Evolutionary conservation across 1,284 basidiomycete genomes (phyloP), one percentile per base, ranked within the genome.

Genomic region (Ganoderma sinense): DNA sequence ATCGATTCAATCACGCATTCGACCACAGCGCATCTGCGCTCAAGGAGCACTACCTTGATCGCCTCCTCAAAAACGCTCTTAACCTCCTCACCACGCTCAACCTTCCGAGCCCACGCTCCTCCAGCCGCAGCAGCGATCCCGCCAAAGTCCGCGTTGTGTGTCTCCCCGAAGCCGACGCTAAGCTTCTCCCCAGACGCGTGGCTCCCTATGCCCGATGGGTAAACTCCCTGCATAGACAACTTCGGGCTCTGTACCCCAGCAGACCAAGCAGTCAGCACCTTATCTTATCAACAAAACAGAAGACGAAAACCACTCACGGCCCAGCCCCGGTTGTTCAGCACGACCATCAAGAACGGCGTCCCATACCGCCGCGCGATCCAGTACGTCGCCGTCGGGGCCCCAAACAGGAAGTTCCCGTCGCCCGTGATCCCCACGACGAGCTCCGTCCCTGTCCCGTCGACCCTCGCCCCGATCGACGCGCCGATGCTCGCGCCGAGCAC

Each of bases 301-400:
- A 16, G 1, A 40, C 29, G 3, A 33, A 43, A 33, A 39, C 65
- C 56, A 77, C 82, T 74, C 68, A 88, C 88, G 75, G 83, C 88
- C 90, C 90, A 92, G 0, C 90, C 89, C 2, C 90, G 90, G 68
- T 93, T 93, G 76, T 92, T 92, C 36, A 93, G 78, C 0, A 93
- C 82, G 70, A 93, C 82, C 0, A 91, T 92, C 31, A 93, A 78
- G 80, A 91, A 92, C 0, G 91, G 91, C 90, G 53, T 23, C 33
- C 55, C 11, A 75, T 93, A 92, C 64, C 84, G 84, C 69, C 86
- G 84, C 0, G 91, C 89, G 78, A 93, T 91, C 91, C 91, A 92
- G 76, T 85, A 92, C 0, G 85, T 86, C 2, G 89, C 86, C 45
- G 86, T 83, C 0, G 91, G 91, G 0, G 91, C 87, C 1, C 88